These are phyloP conservation scores for Phytophthora pseudosyringae DNA, from an alignment of 352 stramenopile genomes.

Conservation along the genomic window DNA sequence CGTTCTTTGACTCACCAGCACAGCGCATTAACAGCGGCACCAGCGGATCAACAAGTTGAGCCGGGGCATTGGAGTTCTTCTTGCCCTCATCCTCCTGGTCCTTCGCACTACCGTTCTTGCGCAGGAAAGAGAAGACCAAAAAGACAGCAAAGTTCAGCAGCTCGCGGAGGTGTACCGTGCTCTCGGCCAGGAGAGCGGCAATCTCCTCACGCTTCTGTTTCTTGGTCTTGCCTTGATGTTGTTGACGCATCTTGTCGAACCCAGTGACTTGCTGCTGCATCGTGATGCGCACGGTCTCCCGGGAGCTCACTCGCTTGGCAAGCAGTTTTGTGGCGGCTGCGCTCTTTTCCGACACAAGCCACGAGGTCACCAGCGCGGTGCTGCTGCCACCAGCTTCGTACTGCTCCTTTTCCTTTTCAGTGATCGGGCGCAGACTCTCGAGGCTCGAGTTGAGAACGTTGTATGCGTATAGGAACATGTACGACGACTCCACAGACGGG, in stretches of 20 bases:
- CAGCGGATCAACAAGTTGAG: slow-evolving; percentile 91
- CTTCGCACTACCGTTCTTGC: slow-evolving; percentile 38
- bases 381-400: slow-evolving; percentile 49
- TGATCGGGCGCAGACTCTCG: slow-evolving; percentile 68
- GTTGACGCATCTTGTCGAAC: slow-evolving; percentile 68
- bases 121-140: slow-evolving; percentile 78
- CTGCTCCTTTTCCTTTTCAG: slow-evolving; percentile 70
- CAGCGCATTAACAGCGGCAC: slow-evolving; percentile 93
- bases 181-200: slow-evolving; percentile 38
- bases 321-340: slow-evolving; percentile 64
- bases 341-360: slow-evolving; percentile 87
- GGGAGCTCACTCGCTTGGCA: slow-evolving; percentile 55
- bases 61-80: slow-evolving; percentile 32
- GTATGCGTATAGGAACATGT: slow-evolving; percentile 87
- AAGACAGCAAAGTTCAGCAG: slow-evolving; percentile 88
- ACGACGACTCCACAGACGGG: slow-evolving; percentile 79
- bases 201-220: slow-evolving; percentile 55
- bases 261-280: slow-evolving; percentile 82
- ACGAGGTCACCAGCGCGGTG: slow-evolving; percentile 57
- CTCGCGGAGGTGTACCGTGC: slow-evolving; percentile 75
- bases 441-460: slow-evolving; percentile 84
- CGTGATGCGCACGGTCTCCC: slow-evolving; percentile 57
- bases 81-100: slow-evolving; percentile 21
- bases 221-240: slow-evolving; percentile 43
- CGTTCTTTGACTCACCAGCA: slow-evolving; percentile 91